Conservation (phyloP, 2,329 filamentous ascomycete species). For the Ilyonectria destructans region DNA sequence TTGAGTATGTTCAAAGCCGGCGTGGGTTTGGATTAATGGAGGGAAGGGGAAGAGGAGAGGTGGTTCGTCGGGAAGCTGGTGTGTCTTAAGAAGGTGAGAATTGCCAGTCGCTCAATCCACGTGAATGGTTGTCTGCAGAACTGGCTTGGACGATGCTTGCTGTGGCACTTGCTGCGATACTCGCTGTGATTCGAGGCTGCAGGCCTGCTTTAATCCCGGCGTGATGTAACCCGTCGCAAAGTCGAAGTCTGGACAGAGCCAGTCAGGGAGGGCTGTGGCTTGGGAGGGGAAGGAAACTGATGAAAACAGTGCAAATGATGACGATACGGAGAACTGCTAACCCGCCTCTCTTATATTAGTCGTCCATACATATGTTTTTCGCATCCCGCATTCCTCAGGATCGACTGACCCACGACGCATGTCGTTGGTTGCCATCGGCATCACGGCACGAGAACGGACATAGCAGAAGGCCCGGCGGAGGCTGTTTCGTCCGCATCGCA, state of each 20-base stretch:
- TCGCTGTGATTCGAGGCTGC: not conserved
- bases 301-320: not conserved
- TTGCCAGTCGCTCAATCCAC: not conserved
- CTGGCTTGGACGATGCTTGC: not conserved
- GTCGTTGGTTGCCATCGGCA: not conserved
- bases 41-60: not conserved
- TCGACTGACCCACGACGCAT: not conserved
- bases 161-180: not conserved
- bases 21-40: not conserved
- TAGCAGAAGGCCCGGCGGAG: not conserved
- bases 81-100: not conserved
- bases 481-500: not conserved
- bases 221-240: not conserved
- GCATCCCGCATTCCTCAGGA: not conserved
- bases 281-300: not conserved
- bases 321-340: not conserved
- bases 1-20: not conserved
- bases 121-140: not conserved
- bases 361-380: not conserved
- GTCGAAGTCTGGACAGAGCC: not conserved
- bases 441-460: not conserved
- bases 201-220: not conserved
- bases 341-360: not conserved
- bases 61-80: not conserved
- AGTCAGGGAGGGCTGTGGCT: not conserved